Percentiles rank a stretch among this genome's conserved stretches.
Evolutionary conservation across 768 basidiomycete genomes (phyloP).

Genomic region (Pleurotus pulmonarius): DNA sequence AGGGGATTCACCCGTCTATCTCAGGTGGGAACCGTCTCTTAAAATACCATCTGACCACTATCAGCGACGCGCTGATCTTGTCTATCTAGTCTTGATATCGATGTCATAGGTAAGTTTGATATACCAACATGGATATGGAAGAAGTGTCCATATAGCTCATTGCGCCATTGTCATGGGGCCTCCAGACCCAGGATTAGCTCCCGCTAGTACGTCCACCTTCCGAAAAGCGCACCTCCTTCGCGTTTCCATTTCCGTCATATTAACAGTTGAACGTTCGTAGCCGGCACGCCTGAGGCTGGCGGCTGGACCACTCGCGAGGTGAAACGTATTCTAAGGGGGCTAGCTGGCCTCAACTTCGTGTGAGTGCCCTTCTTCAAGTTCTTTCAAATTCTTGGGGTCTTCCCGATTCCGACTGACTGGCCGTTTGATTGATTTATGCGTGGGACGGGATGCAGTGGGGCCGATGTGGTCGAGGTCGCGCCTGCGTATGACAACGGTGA

Average conservation of each 20-base stretch:
- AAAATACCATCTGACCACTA: not conserved
- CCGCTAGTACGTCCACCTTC: slow-evolving; percentile 53
- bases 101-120: slow-evolving; percentile 59
- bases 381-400: not conserved
- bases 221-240: not conserved
- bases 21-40: slow-evolving; percentile 46
- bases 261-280: slow-evolving; percentile 27
- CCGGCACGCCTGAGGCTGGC: slow-evolving; percentile 82
- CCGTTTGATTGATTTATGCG: no score
- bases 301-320: slow-evolving; percentile 84
- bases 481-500: slow-evolving; percentile 71
- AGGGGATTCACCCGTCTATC: slow-evolving; percentile 72
- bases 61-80: not conserved
- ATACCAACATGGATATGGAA: no score
- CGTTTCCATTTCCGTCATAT: not conserved
- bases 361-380: slow-evolving; percentile 26
- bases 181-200: slow-evolving; percentile 71
- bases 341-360: slow-evolving; percentile 79
- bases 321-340: slow-evolving; percentile 75
- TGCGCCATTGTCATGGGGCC: not conserved
- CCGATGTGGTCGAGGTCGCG: slow-evolving; percentile 71
- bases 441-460: slow-evolving; percentile 39
- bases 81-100: slow-evolving; percentile 64
- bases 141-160: not conserved
- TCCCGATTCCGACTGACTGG: not conserved